Percentiles rank a stretch among this genome's conserved stretches.
phyloP scores from a whole-genome alignment of 192 early-diverging fungal genomes.

The Rhizoclosmatium sp. region DNA sequence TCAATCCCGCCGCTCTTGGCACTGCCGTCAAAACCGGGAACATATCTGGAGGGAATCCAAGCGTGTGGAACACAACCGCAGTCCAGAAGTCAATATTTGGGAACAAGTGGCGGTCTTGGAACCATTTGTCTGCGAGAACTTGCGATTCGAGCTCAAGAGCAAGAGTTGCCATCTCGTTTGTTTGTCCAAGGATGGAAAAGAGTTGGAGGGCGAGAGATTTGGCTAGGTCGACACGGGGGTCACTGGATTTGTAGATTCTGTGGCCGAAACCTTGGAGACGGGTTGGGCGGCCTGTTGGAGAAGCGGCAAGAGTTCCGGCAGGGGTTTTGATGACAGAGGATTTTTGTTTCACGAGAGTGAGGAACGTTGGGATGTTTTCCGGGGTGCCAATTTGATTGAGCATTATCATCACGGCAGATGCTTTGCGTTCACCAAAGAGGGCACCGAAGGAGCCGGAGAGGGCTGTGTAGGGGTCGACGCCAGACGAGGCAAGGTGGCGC shows the following conservation, averaged over 20 bases:
- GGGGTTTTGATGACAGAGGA: constrained; percentile 31
- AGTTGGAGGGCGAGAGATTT: constrained; percentile 65
- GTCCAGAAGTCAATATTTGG: constrained; percentile 65
- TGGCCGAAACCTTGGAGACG: constrained; percentile 72
- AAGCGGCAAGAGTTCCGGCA: background rate
- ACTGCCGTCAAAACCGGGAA: constrained; percentile 33
- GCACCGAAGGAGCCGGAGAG: constrained; percentile 69
- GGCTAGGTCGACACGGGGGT: constrained; percentile 66
- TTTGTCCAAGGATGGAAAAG: constrained; percentile 64
- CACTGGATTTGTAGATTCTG: constrained; percentile 66
- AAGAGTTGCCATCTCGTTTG: constrained; percentile 60
- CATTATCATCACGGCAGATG: constrained; percentile 61
- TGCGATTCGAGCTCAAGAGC: constrained; percentile 67
- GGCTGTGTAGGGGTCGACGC: constrained; percentile 71
- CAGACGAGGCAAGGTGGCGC: constrained; percentile 70
- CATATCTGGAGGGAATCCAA: constrained; percentile 52
- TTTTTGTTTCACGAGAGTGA: constrained; percentile 63
- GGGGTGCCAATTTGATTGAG: constrained; percentile 64
- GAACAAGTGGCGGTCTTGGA: constrained; percentile 64
- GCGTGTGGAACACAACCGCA: constrained; percentile 58
- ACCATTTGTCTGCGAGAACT: constrained; percentile 63
- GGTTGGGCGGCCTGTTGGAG: constrained; percentile 30
- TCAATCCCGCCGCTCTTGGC: constrained; percentile 62
- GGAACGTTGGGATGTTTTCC: constrained; percentile 66
- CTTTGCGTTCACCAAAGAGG: constrained; percentile 70